phyloP scores from a whole-genome alignment of 495 filamentous ascomycete genomes.

The Penicillium lividum region DNA sequence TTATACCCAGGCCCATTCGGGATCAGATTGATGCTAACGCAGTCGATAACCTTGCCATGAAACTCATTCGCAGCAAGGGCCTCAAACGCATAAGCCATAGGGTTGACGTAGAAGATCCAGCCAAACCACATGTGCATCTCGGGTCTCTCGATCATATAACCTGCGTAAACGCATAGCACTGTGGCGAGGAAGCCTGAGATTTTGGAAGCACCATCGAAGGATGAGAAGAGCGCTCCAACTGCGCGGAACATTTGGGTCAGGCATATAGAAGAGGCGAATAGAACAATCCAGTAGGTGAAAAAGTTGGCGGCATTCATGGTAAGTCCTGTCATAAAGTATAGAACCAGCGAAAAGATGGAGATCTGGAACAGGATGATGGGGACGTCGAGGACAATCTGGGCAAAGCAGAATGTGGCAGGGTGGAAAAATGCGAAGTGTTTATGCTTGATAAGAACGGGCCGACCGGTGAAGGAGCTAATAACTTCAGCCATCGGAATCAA shows the following conservation, averaged over 20 bases:
- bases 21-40: constrained; percentile 49
- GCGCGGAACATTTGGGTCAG: constrained; percentile 38
- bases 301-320: constrained; percentile 48
- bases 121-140: constrained; percentile 74
- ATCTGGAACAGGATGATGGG: constrained; percentile 64
- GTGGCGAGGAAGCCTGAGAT: constrained; percentile 44
- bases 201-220: constrained; percentile 54
- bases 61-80: constrained; percentile 68
- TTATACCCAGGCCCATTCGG: constrained; percentile 33
- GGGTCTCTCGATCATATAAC: constrained; percentile 60
- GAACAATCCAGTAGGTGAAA: constrained; percentile 51
- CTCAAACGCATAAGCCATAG: constrained; percentile 71
- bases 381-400: constrained; percentile 66
- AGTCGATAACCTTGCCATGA: constrained; percentile 47
- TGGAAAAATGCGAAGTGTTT: constrained; percentile 71
- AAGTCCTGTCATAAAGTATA: constrained; percentile 71
- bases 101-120: constrained; percentile 72
- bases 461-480: constrained; percentile 63
- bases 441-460: constrained; percentile 73
- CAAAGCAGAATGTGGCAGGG: constrained; percentile 69
- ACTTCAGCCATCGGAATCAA: constrained; percentile 69
- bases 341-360: constrained; percentile 62
- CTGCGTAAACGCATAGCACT: constrained; percentile 56
- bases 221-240: constrained; percentile 48
- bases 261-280: constrained; percentile 36